These are phyloP conservation scores for Paspalum vaginatum DNA, from an alignment of 176 grass and related monocot genomes.

Conservation along the genomic window DNA sequence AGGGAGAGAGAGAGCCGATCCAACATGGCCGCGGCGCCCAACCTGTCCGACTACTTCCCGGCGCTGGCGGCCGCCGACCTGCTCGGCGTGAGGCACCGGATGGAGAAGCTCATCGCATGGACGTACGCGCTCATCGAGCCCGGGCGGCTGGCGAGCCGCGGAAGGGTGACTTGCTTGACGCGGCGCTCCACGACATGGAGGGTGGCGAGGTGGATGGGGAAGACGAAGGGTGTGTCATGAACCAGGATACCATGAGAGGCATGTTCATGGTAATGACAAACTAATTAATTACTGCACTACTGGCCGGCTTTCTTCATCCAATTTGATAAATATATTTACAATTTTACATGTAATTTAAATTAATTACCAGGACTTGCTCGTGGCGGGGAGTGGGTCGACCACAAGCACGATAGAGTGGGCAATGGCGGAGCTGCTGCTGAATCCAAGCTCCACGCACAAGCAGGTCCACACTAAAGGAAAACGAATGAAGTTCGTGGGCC, in stretches of 20 bases:
- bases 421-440: too few species aligned
- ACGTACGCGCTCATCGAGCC: slow-evolving; percentile 26
- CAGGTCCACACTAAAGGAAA: too few species aligned
- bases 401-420: too few species aligned
- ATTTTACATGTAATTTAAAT: too few species aligned
- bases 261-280: slow-evolving; percentile 43
- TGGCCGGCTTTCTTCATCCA: too few species aligned
- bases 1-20: too few species aligned
- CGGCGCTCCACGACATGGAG: slow-evolving; percentile 28
- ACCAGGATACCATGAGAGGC: background rate
- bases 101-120: background rate
- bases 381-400: too few species aligned
- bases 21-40: background rate
- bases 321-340: too few species aligned
- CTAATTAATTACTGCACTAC: too few species aligned
- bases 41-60: slow-evolving; percentile 60
- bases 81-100: slow-evolving; percentile 33
- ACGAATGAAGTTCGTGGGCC: too few species aligned
- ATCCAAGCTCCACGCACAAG: too few species aligned
- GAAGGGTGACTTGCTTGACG: slow-evolving; percentile 36
- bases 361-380: too few species aligned
- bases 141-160: background rate
- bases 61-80: slow-evolving; percentile 35
- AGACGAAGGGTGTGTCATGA: background rate
- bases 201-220: background rate